A percentile compares a stretch with the other conserved stretches of the same genome.
Evolutionary conservation across 169 alveolate genomes (phyloP).

Genomic region (Cryptosporidium viatorum): DNA sequence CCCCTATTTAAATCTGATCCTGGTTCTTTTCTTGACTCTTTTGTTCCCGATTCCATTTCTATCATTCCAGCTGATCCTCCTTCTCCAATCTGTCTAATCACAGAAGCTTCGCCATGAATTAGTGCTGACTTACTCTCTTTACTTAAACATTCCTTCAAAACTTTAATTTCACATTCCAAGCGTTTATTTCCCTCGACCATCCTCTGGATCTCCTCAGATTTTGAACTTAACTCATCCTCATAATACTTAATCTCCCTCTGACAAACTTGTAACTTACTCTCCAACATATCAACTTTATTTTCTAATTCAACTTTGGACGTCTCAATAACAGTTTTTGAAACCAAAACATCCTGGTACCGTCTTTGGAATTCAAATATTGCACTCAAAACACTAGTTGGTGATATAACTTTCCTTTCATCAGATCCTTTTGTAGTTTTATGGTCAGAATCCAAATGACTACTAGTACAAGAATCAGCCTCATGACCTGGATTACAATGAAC

Average conservation of each 20-base stretch:
- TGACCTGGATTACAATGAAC: neutral
- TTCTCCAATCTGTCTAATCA: neutral
- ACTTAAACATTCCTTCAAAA: constrained; percentile 38
- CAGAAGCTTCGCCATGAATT: neutral
- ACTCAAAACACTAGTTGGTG: constrained; percentile 70
- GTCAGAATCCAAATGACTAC: neutral
- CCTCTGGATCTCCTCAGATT: constrained; percentile 10
- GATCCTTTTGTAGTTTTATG: neutral
- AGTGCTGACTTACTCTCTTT: constrained; percentile 35
- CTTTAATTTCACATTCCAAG: constrained; percentile 47
- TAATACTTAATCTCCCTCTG: constrained; percentile 58
- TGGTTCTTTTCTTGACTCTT: too few species aligned
- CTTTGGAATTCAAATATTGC: constrained; percentile 75
- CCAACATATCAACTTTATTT: constrained; percentile 39
- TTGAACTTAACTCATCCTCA: constrained; percentile 51
- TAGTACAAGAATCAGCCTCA: neutral
- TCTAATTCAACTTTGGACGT: constrained; percentile 50
- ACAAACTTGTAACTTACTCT: constrained; percentile 50
- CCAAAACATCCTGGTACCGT: constrained; percentile 64
- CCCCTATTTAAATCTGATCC: too few species aligned
- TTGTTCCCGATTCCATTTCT: too few species aligned
- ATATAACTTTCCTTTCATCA: neutral
- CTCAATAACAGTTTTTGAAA: constrained; percentile 68
- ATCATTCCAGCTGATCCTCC: too few species aligned
- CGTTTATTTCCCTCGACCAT: constrained; percentile 17